These are phyloP conservation scores for Polygonum maritimum DNA, from an alignment of 148 eudicot species.

Conservation along the genomic window DNA sequence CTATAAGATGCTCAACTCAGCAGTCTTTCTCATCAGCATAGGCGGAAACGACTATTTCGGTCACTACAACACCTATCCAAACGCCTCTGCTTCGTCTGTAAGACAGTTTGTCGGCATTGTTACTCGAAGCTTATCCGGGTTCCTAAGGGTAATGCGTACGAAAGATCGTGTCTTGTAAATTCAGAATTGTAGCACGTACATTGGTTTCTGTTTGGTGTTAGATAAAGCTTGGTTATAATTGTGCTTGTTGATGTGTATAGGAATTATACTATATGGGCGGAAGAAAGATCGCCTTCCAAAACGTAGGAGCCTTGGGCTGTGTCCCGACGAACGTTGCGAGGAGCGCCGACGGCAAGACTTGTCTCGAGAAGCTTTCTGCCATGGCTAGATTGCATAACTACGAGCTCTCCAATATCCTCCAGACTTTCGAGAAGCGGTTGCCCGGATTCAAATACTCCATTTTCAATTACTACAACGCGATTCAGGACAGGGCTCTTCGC, in stretches of 20 bases:
- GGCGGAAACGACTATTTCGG: conserved; percentile 24
- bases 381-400: conserved; percentile 13
- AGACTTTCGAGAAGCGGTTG: not conserved
- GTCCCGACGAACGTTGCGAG: conserved; percentile 8
- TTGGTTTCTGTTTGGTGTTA: not conserved
- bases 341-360: conserved; percentile 6
- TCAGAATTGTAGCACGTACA: not conserved
- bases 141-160: conserved; percentile 13
- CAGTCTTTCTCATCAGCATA: conserved; percentile 17
- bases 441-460: conserved; percentile 19
- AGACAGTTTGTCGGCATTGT: conserved; percentile 12
- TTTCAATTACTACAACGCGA: conserved; percentile 17
- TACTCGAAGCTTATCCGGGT: conserved; percentile 7
- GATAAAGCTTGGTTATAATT: not conserved
- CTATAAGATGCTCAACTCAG: conserved; percentile 4
- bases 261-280: conserved; percentile 18
- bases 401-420: not conserved
- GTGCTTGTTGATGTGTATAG: not conserved
- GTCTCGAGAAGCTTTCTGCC: conserved; percentile 1
- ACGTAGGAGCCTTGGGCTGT: conserved; percentile 19
- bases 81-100: conserved; percentile 3
- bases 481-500: conserved; percentile 8
- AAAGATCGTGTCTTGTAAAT: not conserved
- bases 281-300: conserved; percentile 17
- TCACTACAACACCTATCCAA: conserved; percentile 5